Percentiles rank a stretch among this genome's conserved stretches.
Conservation (phyloP, 768 basidiomycete genomes). For the Tylopilus subfusipes region DNA sequence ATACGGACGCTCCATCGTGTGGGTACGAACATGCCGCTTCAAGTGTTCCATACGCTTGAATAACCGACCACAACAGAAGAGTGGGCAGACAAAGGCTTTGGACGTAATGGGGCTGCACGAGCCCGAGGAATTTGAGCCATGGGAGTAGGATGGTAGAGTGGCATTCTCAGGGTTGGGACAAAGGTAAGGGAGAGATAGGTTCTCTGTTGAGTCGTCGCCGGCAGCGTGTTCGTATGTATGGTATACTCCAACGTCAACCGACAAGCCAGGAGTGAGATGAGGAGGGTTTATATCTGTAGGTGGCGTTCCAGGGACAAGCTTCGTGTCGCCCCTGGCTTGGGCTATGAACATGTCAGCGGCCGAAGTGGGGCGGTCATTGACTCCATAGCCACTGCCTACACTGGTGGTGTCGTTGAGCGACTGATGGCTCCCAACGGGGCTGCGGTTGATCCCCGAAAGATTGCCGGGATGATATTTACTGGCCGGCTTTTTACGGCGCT, state of each 20-base stretch:
- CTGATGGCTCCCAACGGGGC: conserved; percentile 19
- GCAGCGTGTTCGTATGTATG: conserved; percentile 17
- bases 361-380: conserved; percentile 36
- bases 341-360: conserved; percentile 67
- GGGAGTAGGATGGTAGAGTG: conserved; percentile 19
- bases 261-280: conserved; percentile 20
- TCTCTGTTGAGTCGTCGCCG: conserved; percentile 17
- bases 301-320: conserved; percentile 20
- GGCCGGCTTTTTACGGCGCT: conserved; percentile 71
- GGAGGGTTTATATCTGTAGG: conserved; percentile 14
- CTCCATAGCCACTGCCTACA: conserved; percentile 28
- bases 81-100: conserved; percentile 77
- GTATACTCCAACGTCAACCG: conserved; percentile 22
- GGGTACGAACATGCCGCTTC: conserved; percentile 82
- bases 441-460: conserved; percentile 28
- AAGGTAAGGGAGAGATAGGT: conserved; percentile 17
- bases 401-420: conserved; percentile 9
- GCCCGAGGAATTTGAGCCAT: conserved; percentile 20
- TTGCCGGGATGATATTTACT: conserved; percentile 34
- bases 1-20: conserved; percentile 86
- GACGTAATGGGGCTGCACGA: conserved; percentile 36
- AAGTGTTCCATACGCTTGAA: conserved; percentile 95
- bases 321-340: conserved; percentile 57
- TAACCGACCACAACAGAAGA: conserved; percentile 76
- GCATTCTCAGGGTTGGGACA: conserved; percentile 13